These are phyloP conservation scores for Flaveria brownii DNA, from an alignment of 129 eudicot species.

Conservation along the genomic window DNA sequence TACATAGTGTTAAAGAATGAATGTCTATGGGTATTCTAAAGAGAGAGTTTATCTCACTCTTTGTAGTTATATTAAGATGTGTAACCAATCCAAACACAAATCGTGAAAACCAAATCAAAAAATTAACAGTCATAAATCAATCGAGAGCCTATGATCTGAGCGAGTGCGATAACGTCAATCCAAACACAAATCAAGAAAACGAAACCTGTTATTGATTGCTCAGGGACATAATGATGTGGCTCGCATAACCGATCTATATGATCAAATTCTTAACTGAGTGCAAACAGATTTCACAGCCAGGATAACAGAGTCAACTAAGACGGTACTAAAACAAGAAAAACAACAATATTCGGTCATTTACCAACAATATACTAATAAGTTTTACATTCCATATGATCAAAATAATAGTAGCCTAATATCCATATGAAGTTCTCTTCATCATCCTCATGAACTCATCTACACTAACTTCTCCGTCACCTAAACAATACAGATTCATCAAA, in stretches of 20 bases:
- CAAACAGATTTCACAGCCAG: background rate
- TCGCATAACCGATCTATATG: background rate
- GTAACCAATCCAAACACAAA: no score
- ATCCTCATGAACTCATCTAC: constrained; percentile 85
- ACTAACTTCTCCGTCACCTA: constrained; percentile 89
- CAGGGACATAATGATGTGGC: no score
- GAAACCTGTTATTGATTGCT: no score
- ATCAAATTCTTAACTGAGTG: background rate
- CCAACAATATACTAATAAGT: background rate
- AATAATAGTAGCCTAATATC: constrained; percentile 39
- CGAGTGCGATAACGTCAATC: no score
- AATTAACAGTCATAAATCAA: no score
- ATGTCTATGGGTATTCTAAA: no score
- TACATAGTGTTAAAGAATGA: no score
- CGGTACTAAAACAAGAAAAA: background rate
- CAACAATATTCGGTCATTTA: background rate
- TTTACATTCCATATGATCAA: constrained; percentile 15
- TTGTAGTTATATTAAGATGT: no score
- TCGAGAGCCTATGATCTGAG: no score
- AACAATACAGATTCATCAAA: constrained; percentile 14
- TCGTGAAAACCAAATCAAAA: no score
- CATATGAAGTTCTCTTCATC: constrained; percentile 89
- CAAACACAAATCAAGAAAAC: no score
- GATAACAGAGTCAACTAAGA: background rate
- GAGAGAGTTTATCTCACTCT: no score